Base-by-base conservation (phyloP, 1,284 basidiomycete species). In the Cutaneotrichosporon cyanovorans region DNA sequence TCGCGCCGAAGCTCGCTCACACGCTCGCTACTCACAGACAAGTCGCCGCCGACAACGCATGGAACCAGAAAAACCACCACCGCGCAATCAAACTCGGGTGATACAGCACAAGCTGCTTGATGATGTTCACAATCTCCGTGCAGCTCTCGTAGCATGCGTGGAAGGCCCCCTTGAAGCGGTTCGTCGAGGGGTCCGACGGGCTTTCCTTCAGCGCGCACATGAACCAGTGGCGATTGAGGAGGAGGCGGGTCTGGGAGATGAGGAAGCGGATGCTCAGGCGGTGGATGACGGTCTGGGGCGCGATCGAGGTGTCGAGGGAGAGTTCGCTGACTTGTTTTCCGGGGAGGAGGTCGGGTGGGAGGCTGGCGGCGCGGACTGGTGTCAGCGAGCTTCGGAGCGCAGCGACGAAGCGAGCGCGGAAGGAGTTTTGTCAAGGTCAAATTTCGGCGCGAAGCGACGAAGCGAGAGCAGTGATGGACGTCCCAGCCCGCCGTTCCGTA, bases 21-120 rank as follows among this genome's bases (percentile, higher is more conserved):
- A n/a, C n/a, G n/a, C n/a, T n/a, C 12, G 14, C 12, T 7, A 58
- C 66, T 60, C 45, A 69, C 60, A 70, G 54, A 42, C 68, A 69
- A 20, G 69, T 65, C 25, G 69, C 66, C 3, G 68, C 62, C 3
- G 56, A 58, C 45, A 69, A 66, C 1, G 65, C 65, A 41, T 72
- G 70, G 51, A 71, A 70, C 66, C 68, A 70, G 53, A 66, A 67
- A 54, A 66, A 66, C 65, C 65, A 68, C 65, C 64, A 69, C 18
- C 70, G 53, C 8, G 66, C 65, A 12, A 68, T 60, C 19, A 72
- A 48, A 15, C 59, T 58, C 4, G 68, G 70, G 40, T 69, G 66
- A 47, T 67, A 72, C 30, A 71, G 62, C 18, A 72, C 62, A 35
- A 68, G 50, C 37, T 62, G 59, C 49, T 67, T 63, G 42, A 71